Evolutionary conservation across 208 protist genomes (phyloP).

Genomic region (Leishmania guyanensis): DNA sequence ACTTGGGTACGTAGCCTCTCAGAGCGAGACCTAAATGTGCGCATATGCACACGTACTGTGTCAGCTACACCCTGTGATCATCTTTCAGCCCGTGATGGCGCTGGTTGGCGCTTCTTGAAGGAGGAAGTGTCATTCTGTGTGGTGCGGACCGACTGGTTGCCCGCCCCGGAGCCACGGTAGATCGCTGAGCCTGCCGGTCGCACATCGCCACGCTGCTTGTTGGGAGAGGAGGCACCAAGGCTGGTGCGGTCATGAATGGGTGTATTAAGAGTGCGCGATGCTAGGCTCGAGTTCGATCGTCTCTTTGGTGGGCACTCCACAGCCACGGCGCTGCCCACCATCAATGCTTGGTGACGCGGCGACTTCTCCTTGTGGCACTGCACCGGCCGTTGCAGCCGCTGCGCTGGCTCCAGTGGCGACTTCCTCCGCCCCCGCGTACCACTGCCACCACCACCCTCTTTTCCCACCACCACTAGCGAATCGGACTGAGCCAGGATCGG

Average conservation of each 20-base stretch:
- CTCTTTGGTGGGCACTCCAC: not conserved
- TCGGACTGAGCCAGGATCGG: not conserved
- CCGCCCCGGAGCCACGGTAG: conserved; percentile 6
- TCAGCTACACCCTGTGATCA: not conserved
- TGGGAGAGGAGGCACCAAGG: conserved; percentile 4
- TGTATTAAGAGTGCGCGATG: conserved; percentile 11
- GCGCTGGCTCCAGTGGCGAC: conserved; percentile 11
- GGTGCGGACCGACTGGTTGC: conserved; percentile 24
- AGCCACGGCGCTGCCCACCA: not conserved
- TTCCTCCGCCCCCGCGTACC: conserved; percentile 3
- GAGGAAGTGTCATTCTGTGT: conserved; percentile 14
- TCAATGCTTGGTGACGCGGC: conserved; percentile 7
- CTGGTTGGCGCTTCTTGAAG: conserved; percentile 7
- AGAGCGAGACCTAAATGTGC: not conserved
- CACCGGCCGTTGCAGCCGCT: conserved; percentile 13
- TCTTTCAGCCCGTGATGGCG: conserved; percentile 10
- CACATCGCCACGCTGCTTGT: conserved; percentile 9
- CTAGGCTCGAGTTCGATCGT: not conserved
- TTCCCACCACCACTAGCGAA: not conserved
- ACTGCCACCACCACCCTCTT: conserved; percentile 9
- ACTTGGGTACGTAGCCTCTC: not conserved
- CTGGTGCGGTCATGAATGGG: not conserved
- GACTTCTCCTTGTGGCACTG: conserved; percentile 13
- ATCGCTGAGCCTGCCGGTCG: conserved; percentile 14
- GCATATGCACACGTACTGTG: not conserved